These are phyloP conservation scores for Moesziomyces sp. DNA, from an alignment of 1,284 basidiomycete genomes.

Conservation along the genomic window DNA sequence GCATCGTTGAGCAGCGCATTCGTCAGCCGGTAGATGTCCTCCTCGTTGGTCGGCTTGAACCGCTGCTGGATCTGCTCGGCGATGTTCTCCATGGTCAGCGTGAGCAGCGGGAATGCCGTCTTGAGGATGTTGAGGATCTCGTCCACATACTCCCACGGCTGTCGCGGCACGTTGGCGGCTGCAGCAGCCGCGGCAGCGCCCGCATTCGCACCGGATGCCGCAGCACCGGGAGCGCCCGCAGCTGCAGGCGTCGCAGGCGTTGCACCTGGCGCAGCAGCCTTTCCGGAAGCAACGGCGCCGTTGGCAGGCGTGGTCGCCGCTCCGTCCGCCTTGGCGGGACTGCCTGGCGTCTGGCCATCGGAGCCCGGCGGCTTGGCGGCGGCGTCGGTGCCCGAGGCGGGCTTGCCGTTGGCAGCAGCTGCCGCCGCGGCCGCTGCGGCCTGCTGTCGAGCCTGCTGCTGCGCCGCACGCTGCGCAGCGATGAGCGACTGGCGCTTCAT, in stretches of 20 bases:
- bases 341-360: conserved; percentile 20
- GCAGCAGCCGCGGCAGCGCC: conserved; percentile 44
- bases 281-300: conserved; percentile 11
- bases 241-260: conserved; percentile 6
- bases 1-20: conserved; percentile 81
- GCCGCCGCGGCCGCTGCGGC: conserved; percentile 15
- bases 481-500: conserved; percentile 69
- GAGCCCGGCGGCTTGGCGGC: conserved; percentile 17
- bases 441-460: conserved; percentile 69
- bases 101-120: conserved; percentile 93
- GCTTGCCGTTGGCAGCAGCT: conserved; percentile 27
- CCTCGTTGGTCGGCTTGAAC: conserved; percentile 90
- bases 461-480: conserved; percentile 64
- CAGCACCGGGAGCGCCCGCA: neutral
- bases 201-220: too few species aligned
- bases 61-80: conserved; percentile 92
- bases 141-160: conserved; percentile 90
- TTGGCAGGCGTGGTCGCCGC: conserved; percentile 12
- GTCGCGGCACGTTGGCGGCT: conserved; percentile 68
- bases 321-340: conserved; percentile 29
- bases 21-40: conserved; percentile 93
- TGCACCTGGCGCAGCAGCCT: conserved; percentile 10
- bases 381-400: conserved; percentile 10
- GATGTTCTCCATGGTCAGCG: conserved; percentile 95
- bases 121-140: conserved; percentile 95